A percentile compares a stretch with the other conserved stretches of the same genome.
phyloP scores from a whole-genome alignment of 306 rosid species.

The Glycine soja region DNA sequence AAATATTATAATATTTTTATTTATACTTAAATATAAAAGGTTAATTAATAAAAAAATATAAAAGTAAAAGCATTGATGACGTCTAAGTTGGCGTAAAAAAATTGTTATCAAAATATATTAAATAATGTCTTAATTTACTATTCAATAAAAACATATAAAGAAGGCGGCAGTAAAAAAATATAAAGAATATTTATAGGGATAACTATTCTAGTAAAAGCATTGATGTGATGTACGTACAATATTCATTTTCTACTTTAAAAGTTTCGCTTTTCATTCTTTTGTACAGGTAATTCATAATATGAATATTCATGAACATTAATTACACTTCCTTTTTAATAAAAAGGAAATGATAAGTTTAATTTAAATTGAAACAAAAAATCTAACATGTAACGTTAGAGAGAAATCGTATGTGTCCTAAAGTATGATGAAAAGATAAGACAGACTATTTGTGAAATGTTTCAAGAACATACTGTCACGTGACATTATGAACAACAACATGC shows the following conservation, averaged over 20 bases:
- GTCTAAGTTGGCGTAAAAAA: too few species aligned
- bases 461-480: not conserved
- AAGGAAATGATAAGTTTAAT: not conserved
- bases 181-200: too few species aligned
- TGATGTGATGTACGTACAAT: too few species aligned
- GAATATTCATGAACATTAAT: not conserved
- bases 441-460: not conserved
- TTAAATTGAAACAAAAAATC: not conserved
- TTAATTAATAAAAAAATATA: too few species aligned
- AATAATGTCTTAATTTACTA: too few species aligned
- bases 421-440: not conserved
- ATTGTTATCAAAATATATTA: too few species aligned
- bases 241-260: not conserved
- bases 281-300: not conserved
- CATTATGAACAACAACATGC: not conserved
- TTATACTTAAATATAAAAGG: too few species aligned
- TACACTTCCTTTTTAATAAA: not conserved
- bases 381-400: not conserved
- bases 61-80: too few species aligned
- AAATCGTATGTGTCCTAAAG: not conserved
- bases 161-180: too few species aligned
- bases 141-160: too few species aligned
- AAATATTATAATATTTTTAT: too few species aligned
- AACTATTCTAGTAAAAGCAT: too few species aligned
- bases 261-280: not conserved